Evolutionary conservation across 495 filamentous ascomycete genomes (phyloP).

Genomic region (Xeromyces bisporus): DNA sequence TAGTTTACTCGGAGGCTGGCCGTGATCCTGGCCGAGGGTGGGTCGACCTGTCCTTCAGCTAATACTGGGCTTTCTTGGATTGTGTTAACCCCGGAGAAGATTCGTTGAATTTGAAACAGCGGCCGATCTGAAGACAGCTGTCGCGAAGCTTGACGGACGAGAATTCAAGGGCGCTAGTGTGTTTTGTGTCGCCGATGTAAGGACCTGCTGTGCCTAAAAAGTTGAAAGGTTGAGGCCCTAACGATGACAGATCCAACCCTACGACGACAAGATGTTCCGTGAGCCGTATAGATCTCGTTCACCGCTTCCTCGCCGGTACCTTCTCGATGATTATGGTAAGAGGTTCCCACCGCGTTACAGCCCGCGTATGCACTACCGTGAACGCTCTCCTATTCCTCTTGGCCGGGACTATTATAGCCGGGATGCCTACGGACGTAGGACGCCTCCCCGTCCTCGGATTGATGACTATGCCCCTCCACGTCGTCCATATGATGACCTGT

Average conservation of each 20-base stretch:
- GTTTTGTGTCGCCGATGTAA: conserved; percentile 71
- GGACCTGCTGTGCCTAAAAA: conserved; percentile 14
- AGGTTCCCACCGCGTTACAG: conserved; percentile 65
- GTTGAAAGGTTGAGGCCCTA: conserved; percentile 6
- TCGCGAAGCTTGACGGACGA: conserved; percentile 78
- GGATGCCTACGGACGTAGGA: conserved; percentile 49
- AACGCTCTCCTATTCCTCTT: conserved; percentile 54
- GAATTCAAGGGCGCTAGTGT: conserved; percentile 83
- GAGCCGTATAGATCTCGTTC: conserved; percentile 65
- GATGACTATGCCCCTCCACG: conserved; percentile 56
- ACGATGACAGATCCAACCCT: conserved; percentile 32
- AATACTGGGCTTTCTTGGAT: conserved; percentile 1
- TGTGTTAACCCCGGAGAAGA: conserved; percentile 35
- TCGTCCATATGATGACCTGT: conserved; percentile 36
- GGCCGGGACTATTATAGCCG: conserved; percentile 76
- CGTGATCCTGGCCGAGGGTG: conserved; percentile 91
- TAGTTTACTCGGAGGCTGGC: conserved; percentile 93
- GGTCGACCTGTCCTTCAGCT: conserved; percentile 18
- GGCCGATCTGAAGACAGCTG: conserved; percentile 71
- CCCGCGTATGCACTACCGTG: conserved; percentile 72
- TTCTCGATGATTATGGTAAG: conserved; percentile 57
- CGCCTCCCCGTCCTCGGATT: conserved; percentile 51
- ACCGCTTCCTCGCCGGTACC: conserved; percentile 48
- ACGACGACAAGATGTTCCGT: conserved; percentile 50
- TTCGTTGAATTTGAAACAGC: conserved; percentile 97